These are phyloP conservation scores for Alectoria sarmentosa DNA, from an alignment of 495 filamentous ascomycete species.

Conservation along the genomic window DNA sequence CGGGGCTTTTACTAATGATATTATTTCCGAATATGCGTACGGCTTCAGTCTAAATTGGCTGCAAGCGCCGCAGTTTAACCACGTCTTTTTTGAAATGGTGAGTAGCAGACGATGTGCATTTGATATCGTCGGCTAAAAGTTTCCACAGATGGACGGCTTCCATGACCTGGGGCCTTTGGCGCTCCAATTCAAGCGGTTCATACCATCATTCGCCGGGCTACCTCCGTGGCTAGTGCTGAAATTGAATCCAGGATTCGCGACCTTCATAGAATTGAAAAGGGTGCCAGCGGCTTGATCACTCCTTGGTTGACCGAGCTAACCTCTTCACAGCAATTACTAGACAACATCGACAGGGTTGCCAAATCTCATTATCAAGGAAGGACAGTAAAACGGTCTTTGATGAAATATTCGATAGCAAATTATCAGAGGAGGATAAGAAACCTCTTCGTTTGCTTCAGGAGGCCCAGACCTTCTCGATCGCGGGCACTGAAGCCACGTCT, in stretches of 20 bases:
- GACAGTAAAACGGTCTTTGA: slow-evolving; percentile 35
- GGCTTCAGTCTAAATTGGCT: slow-evolving; percentile 17
- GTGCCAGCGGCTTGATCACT: not conserved
- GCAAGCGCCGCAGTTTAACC: slow-evolving; percentile 17
- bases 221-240: slow-evolving; percentile 7
- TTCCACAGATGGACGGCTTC: slow-evolving; percentile 15
- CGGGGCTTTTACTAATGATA: slow-evolving; percentile 34
- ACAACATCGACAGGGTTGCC: slow-evolving; percentile 8
- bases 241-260: slow-evolving; percentile 16
- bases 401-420: slow-evolving; percentile 30
- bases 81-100: slow-evolving; percentile 20
- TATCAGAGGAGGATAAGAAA: slow-evolving; percentile 30
- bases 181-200: slow-evolving; percentile 18
- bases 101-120: not conserved
- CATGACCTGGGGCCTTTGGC: slow-evolving; percentile 17
- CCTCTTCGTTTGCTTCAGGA: slow-evolving; percentile 36
- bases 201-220: not conserved
- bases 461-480: slow-evolving; percentile 33
- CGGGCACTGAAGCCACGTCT: slow-evolving; percentile 40
- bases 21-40: slow-evolving; percentile 37
- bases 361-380: slow-evolving; percentile 14
- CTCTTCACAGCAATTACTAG: slow-evolving; percentile 20
- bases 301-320: not conserved
- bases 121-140: slow-evolving; percentile 11
- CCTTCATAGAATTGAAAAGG: slow-evolving; percentile 9